Conservation (phyloP, 2,329 filamentous ascomycete genomes). For the Beauveria medogensis region DNA sequence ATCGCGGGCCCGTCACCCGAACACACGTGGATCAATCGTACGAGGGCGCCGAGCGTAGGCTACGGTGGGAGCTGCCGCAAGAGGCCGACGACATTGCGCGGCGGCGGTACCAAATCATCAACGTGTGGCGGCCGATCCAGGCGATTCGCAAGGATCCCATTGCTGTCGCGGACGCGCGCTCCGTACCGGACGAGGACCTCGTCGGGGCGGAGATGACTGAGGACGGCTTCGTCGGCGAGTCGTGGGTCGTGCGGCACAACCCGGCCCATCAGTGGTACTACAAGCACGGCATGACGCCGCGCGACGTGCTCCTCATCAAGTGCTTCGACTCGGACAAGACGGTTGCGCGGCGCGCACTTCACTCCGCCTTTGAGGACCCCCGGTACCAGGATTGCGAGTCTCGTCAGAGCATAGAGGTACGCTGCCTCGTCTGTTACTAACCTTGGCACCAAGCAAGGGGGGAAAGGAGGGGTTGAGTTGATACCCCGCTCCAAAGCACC, state of each 20-base stretch:
- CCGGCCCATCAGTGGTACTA: conserved; percentile 44
- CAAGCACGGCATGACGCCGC: conserved; percentile 40
- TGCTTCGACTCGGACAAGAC: conserved; percentile 53
- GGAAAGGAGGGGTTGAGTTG: neutral
- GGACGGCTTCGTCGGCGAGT: conserved; percentile 40
- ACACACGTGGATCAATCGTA: conserved; percentile 49
- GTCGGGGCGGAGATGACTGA: conserved; percentile 42
- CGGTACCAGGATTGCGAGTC: conserved; percentile 45
- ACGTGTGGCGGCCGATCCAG: conserved; percentile 32
- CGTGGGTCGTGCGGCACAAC: conserved; percentile 35
- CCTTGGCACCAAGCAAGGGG: neutral
- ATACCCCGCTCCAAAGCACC: neutral
- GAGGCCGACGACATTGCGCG: conserved; percentile 30
- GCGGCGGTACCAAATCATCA: conserved; percentile 45
- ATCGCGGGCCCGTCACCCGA: conserved; percentile 36
- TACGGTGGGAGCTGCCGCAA: conserved; percentile 35
- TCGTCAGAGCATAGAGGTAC: conserved; percentile 56
- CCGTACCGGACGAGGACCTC: conserved; percentile 42
- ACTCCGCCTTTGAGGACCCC: conserved; percentile 45
- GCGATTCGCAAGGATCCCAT: conserved; percentile 40
- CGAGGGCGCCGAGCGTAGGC: conserved; percentile 24
- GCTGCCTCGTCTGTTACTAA: conserved; percentile 55
- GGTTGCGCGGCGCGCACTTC: conserved; percentile 44
- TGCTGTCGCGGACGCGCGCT: conserved; percentile 41
- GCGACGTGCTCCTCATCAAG: conserved; percentile 52